Evolutionary conservation across 2,329 filamentous ascomycete species (phyloP).

Genomic region (Alternaria alternata): DNA sequence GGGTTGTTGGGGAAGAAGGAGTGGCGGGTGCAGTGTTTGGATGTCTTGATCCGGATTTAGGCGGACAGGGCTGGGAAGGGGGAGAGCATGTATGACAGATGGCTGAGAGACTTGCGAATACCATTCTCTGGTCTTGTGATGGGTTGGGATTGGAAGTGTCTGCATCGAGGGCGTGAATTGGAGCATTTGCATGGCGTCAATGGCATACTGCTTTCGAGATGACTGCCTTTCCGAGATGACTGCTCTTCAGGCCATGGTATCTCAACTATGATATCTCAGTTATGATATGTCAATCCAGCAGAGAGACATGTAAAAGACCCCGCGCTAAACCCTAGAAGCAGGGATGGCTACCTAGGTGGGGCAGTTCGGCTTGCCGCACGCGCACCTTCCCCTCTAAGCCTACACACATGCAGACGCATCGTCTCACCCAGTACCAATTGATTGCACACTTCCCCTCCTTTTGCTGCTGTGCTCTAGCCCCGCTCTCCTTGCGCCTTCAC

Average conservation of each 20-base stretch:
- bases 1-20: slow-evolving; percentile 82
- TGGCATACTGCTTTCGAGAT: neutral
- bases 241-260: neutral
- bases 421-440: slow-evolving; percentile 27
- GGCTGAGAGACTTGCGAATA: neutral
- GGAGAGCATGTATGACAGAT: too few species aligned
- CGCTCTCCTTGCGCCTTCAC: slow-evolving; percentile 27
- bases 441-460: slow-evolving; percentile 18
- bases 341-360: slow-evolving; percentile 24
- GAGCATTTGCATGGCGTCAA: slow-evolving; percentile 36
- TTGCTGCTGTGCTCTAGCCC: slow-evolving; percentile 5
- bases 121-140: neutral
- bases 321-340: slow-evolving; percentile 21
- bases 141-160: neutral
- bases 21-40: slow-evolving; percentile 90
- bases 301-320: slow-evolving; percentile 11
- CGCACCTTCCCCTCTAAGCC: slow-evolving; percentile 28
- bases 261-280: neutral
- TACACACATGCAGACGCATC: slow-evolving; percentile 12
- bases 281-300: neutral
- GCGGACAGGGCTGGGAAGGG: neutral
- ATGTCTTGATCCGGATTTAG: slow-evolving; percentile 78
- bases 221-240: neutral
- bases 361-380: slow-evolving; percentile 19
- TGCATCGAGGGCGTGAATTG: slow-evolving; percentile 29